Evolutionary conservation across 768 basidiomycete genomes (phyloP).

Genomic region (Tulasnella sp.): DNA sequence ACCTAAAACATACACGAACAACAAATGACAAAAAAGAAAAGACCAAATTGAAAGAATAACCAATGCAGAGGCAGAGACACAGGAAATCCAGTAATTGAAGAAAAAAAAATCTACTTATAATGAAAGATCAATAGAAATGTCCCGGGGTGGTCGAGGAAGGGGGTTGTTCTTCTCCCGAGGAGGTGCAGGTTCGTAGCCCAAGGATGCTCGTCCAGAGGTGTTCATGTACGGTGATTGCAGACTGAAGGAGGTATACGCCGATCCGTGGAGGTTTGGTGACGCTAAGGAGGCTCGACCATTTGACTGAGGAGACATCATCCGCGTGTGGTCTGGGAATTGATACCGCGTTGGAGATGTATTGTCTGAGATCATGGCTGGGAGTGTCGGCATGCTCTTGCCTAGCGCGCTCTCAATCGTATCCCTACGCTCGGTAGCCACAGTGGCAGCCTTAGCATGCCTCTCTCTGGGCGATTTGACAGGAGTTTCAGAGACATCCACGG

Average conservation of each 20-base stretch:
- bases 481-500: neutral
- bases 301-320: conserved; percentile 8
- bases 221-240: conserved; percentile 23
- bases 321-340: neutral
- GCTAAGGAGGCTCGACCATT: neutral
- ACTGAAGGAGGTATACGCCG: conserved; percentile 21
- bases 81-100: conserved; percentile 4
- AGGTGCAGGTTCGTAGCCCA: conserved; percentile 22
- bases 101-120: conserved; percentile 20
- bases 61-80: conserved; percentile 14
- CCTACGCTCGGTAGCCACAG: neutral
- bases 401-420: conserved; percentile 4
- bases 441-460: conserved; percentile 6
- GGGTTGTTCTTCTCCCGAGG: conserved; percentile 21
- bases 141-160: conserved; percentile 24
- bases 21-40: conserved; percentile 9
- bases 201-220: neutral
- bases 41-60: conserved; percentile 14
- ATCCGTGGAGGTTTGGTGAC: neutral
- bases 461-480: conserved; percentile 1
- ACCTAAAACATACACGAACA: neutral
- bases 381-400: neutral
- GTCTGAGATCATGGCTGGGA: neutral
- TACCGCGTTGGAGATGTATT: neutral
- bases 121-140: conserved; percentile 24